Percentiles rank a stretch among this genome's conserved stretches.
These are phyloP conservation scores for Globisporangium spiculum DNA, from an alignment of 352 stramenopile species.

Conservation along the genomic window DNA sequence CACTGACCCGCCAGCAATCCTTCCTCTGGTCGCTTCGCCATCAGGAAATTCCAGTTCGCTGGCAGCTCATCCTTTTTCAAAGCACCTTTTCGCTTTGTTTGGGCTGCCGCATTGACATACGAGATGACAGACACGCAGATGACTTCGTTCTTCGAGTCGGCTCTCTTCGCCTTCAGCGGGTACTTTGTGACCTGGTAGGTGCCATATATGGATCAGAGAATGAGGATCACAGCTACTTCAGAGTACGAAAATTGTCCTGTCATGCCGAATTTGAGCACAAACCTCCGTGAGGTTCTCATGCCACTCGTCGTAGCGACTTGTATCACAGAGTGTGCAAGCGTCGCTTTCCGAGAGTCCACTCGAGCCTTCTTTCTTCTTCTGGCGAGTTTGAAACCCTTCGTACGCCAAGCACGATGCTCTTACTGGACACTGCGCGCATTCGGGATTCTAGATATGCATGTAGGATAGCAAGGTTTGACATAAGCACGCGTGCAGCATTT, in stretches of 20 bases:
- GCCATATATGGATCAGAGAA: not conserved
- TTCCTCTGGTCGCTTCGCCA: conserved; percentile 67
- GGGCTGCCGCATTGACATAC: conserved; percentile 12
- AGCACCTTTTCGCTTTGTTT: conserved; percentile 2
- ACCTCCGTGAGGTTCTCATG: conserved; percentile 22
- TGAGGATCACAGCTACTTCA: not conserved
- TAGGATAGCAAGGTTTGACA: not conserved
- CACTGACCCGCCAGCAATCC: conserved; percentile 84
- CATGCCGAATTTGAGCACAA: not conserved
- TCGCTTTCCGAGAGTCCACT: conserved; percentile 8
- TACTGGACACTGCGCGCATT: conserved; percentile 67
- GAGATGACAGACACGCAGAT: conserved; percentile 77
- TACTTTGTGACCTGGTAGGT: conserved; percentile 64
- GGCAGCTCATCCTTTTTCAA: conserved; percentile 13
- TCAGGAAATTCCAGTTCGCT: conserved; percentile 68
- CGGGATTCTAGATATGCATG: conserved; percentile 47
- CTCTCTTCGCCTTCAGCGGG: conserved; percentile 81
- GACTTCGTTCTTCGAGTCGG: conserved; percentile 68
- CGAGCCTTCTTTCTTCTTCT: conserved; percentile 4
- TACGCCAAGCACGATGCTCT: conserved; percentile 66
- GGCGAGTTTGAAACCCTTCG: conserved; percentile 32
- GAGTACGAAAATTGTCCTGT: not conserved
- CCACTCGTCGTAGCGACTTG: conserved; percentile 56
- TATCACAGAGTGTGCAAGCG: conserved; percentile 66
- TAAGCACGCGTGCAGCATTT: not conserved